These are phyloP conservation scores for Mycena filopes DNA, from an alignment of 768 basidiomycete genomes.

Conservation along the genomic window DNA sequence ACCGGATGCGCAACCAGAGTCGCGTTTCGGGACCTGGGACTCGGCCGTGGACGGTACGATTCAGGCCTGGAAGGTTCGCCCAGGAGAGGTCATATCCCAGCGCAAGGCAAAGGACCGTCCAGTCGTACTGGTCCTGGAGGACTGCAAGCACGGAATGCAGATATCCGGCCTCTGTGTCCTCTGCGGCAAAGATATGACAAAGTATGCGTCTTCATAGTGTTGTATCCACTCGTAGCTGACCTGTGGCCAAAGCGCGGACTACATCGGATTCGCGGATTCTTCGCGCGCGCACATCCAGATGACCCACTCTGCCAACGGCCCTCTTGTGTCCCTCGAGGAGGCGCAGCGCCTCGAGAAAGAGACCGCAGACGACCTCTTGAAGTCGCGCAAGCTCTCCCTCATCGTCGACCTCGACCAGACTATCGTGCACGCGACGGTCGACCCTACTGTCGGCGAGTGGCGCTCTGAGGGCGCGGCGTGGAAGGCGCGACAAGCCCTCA, in stretches of 20 bases:
- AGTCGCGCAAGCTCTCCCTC: conserved; percentile 83
- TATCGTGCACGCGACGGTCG: conserved; percentile 97
- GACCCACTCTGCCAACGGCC: conserved; percentile 92
- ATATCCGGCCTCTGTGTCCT: conserved; percentile 91
- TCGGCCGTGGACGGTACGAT: conserved; percentile 84
- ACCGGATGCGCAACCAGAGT: conserved; percentile 64
- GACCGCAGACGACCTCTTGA: conserved; percentile 81
- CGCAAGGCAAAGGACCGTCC: conserved; percentile 68
- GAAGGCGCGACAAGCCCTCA: conserved; percentile 66
- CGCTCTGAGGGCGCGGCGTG: conserved; percentile 85
- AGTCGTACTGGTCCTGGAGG: conserved; percentile 79
- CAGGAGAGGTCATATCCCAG: conserved; percentile 71
- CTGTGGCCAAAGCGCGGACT: conserved; percentile 67
- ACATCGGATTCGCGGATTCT: conserved; percentile 88
- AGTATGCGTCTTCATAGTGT: conserved; percentile 59
- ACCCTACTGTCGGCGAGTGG: conserved; percentile 99
- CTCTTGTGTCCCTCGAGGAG: conserved; percentile 92
- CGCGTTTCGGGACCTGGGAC: conserved; percentile 92
- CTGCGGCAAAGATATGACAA: conserved; percentile 96
- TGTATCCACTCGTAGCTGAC: conserved; percentile 25
- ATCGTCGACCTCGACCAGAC: conserved; percentile 99
- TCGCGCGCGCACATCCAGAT: conserved; percentile 91
- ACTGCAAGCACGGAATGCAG: conserved; percentile 97
- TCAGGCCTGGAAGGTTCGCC: conserved; percentile 73
- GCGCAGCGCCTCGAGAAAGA: conserved; percentile 90